Percentiles rank a stretch among this genome's conserved stretches.
phyloP scores from a whole-genome alignment of 140 eudicot genomes.

The Bidens hawaiensis region DNA sequence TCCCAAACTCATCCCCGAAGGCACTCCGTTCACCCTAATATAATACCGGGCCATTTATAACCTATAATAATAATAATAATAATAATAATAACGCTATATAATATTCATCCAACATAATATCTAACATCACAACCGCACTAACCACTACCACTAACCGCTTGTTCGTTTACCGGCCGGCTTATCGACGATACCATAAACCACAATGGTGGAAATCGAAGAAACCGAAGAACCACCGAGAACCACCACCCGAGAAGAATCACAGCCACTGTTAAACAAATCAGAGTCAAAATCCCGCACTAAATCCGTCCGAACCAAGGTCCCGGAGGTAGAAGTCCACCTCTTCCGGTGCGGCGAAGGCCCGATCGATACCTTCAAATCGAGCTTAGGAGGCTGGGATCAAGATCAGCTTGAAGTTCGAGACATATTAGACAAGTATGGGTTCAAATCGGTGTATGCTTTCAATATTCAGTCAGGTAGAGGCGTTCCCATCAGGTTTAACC shows the following conservation, averaged over 20 bases:
- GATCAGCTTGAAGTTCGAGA: slow-evolving; percentile 77
- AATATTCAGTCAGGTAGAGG: slow-evolving; percentile 58
- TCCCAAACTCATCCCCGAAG: too few relatives aligned
- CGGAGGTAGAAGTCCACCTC: slow-evolving; percentile 65
- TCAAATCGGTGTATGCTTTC: slow-evolving; percentile 61
- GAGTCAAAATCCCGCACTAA: slow-evolving; percentile 21
- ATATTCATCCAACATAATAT: too few relatives aligned
- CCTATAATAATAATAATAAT: too few relatives aligned
- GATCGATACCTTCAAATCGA: slow-evolving; percentile 48
- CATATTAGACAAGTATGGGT: slow-evolving; percentile 53
- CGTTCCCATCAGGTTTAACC: slow-evolving; percentile 66
- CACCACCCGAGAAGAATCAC: slow-evolving; percentile 30
- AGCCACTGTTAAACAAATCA: slow-evolving; percentile 27
- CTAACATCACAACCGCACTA: too few relatives aligned
- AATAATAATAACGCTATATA: too few relatives aligned
- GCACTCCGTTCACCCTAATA: too few relatives aligned
- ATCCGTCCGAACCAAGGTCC: slow-evolving; percentile 48
- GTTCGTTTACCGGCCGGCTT: slow-evolving; percentile 16
- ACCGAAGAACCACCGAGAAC: slow-evolving; percentile 28
- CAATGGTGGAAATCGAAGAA: slow-evolving; percentile 41
- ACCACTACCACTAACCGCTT: too few relatives aligned
- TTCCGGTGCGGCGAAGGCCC: slow-evolving; percentile 66
- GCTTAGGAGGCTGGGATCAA: slow-evolving; percentile 78
- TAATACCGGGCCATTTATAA: too few relatives aligned
- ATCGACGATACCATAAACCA: too few relatives aligned